phyloP scores from a whole-genome alignment of 305 asterid species.

The Fraxinus xanthoxyloides region DNA sequence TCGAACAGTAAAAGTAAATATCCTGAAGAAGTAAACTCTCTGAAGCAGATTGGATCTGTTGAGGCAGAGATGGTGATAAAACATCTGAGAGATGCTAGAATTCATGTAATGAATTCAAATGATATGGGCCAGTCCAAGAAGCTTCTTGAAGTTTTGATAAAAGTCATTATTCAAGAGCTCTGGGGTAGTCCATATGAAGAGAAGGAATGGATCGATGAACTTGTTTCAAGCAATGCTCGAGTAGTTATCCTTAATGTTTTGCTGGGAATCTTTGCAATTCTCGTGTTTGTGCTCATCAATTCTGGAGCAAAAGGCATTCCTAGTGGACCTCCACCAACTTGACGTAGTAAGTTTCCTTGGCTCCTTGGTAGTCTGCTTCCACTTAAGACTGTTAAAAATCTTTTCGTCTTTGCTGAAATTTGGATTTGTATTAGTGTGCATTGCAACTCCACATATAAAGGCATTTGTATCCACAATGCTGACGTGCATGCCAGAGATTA shows the following conservation, averaged over 20 bases:
- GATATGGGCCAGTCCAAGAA: constrained; percentile 45
- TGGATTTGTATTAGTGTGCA: neutral
- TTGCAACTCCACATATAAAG: neutral
- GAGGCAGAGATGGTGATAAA: constrained; percentile 56
- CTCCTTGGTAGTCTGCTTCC: neutral
- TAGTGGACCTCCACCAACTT: constrained; percentile 37
- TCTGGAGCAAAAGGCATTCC: constrained; percentile 11
- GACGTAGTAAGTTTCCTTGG: constrained; percentile 3
- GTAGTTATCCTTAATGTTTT: constrained; percentile 34
- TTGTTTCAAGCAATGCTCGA: constrained; percentile 30
- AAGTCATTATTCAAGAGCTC: constrained; percentile 37
- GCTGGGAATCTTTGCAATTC: constrained; percentile 36
- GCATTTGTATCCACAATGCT: neutral
- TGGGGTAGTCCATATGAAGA: constrained; percentile 40
- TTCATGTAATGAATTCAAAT: constrained; percentile 39
- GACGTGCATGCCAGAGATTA: neutral
- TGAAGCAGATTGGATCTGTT: constrained; percentile 22
- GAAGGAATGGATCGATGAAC: constrained; percentile 34
- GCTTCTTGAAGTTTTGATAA: constrained; percentile 50
- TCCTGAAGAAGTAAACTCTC: constrained; percentile 23
- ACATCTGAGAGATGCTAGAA: constrained; percentile 50
- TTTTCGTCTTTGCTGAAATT: neutral
- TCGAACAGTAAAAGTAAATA: constrained; percentile 3
- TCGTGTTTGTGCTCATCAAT: constrained; percentile 26
- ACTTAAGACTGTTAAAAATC: neutral